Conservation (phyloP, 2,329 filamentous ascomycete species). For the Scedosporium boydii region DNA sequence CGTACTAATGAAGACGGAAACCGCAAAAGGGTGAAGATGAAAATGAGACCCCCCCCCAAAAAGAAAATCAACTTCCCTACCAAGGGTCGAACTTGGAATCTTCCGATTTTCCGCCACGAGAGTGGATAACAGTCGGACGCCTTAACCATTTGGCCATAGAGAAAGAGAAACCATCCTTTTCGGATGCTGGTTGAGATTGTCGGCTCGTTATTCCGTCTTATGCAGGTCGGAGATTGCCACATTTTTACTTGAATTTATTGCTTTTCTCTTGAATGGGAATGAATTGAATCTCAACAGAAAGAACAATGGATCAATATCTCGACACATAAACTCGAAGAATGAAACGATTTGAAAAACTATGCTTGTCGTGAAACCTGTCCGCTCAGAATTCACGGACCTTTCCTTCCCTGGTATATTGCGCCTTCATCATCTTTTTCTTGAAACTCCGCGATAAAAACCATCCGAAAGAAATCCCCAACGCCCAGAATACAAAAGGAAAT, state of each 20-base stretch:
- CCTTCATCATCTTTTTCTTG: too few species aligned
- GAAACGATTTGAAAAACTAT: too few species aligned
- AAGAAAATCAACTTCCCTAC: neutral
- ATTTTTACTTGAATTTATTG: too few species aligned
- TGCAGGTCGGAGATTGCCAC: neutral
- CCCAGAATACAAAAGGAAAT: neutral
- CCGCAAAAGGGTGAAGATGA: neutral
- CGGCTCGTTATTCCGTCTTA: neutral
- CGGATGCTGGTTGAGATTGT: neutral
- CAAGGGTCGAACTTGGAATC: conserved; percentile 2
- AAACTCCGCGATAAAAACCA: too few species aligned
- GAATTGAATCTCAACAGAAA: too few species aligned
- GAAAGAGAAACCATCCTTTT: neutral
- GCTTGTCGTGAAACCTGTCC: too few species aligned
- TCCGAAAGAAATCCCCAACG: too few species aligned
- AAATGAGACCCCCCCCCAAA: neutral
- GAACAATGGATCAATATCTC: too few species aligned
- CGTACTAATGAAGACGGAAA: neutral
- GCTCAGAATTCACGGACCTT: too few species aligned
- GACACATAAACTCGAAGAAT: too few species aligned
- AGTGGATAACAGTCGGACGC: conserved; percentile 1
- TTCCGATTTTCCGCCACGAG: neutral
- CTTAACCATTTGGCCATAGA: conserved; percentile 2
- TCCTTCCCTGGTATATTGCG: too few species aligned
- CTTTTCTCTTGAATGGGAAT: too few species aligned